Evolutionary conservation across 495 filamentous ascomycete species (phyloP), one percentile per base, ranked within the genome.

Genomic region (Daldinia caldariorum): DNA sequence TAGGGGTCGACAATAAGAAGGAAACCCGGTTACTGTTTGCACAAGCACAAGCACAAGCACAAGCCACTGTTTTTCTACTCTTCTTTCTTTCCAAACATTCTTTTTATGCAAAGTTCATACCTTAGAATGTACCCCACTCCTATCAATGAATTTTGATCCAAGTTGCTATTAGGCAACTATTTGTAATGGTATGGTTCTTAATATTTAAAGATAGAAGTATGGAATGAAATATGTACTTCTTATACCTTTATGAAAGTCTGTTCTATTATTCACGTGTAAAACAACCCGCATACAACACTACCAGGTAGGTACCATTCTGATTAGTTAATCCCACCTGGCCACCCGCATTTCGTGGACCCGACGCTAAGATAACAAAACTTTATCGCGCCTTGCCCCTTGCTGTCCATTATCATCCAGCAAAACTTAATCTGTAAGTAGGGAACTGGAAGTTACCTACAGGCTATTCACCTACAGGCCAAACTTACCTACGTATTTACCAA

Each of bases 361-460:
- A 63, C 53, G 54, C 66, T 63, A 69, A 69, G 66, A 69, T 69
- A 69, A 59, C 47, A 22, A 18, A 6, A 16, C 59, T 35, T 63
- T 69, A 69, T 69, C 59, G 60, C 16, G 58, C 43, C 66, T 63
- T 53, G 66, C 6, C 43, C 43, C 35, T 47, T 41, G n/a, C 20
- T 18, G 7, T 22, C 29, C 13, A 26, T 35, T 35, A 47, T 55
- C 47, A 20, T 60, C 49, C 49, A 68, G 66, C 61, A 69, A 69
- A 69, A 69, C 67, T 69, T 64, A 67, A 67, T 61, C 38, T 47
- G n/a, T 26, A 31, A 10, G 13, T 22, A 49, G n/a, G 39, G n/a
- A 18, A 26, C 45, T 39, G 26, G 20, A 12, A 57, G 54, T 34
- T 57, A 10, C 32, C 54, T 57, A 10, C 32, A 57, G 32, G 54